These are phyloP conservation scores for Chaetomium globosum DNA, from an alignment of 2,329 filamentous ascomycete species.

Conservation along the genomic window DNA sequence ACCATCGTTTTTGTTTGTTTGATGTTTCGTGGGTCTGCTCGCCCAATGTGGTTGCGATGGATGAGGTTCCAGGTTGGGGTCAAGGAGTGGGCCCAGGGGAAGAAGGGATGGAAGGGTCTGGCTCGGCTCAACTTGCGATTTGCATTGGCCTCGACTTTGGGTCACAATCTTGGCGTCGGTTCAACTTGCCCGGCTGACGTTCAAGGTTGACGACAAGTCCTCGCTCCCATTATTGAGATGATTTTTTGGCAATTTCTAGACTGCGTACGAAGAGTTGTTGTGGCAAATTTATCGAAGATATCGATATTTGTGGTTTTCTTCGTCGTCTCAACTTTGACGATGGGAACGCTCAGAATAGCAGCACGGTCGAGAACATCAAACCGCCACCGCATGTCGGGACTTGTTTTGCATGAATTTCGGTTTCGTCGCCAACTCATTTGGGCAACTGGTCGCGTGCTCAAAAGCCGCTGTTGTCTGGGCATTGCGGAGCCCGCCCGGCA, in stretches of 20 bases:
- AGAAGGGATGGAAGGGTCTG: not conserved
- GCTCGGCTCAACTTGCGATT: not conserved
- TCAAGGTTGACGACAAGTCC: not conserved
- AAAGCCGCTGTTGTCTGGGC: not conserved
- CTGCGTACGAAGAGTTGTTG: not conserved
- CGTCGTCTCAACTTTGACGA: not conserved
- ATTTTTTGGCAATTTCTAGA: not conserved
- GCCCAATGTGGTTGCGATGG: not conserved
- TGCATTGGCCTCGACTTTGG: not conserved
- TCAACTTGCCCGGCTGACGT: not conserved
- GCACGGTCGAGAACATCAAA: not conserved
- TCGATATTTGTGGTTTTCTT: not conserved
- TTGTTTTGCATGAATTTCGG: not conserved
- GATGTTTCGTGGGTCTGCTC: slow-evolving; percentile 8
- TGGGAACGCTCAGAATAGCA: not conserved
- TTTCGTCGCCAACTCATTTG: not conserved
- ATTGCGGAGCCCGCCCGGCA: not conserved
- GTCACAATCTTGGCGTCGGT: not conserved
- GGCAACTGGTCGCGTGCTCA: slow-evolving; percentile 12
- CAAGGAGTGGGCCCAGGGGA: not conserved
- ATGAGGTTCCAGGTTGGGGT: not conserved
- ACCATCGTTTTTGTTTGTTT: slow-evolving; percentile 11
- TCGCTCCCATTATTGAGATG: not conserved
- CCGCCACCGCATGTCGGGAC: not conserved
- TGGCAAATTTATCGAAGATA: not conserved